Percentiles rank a stretch among this genome's conserved stretches.
Evolutionary conservation across 1,284 basidiomycete species (phyloP).

Genomic region (Grifola frondosa): DNA sequence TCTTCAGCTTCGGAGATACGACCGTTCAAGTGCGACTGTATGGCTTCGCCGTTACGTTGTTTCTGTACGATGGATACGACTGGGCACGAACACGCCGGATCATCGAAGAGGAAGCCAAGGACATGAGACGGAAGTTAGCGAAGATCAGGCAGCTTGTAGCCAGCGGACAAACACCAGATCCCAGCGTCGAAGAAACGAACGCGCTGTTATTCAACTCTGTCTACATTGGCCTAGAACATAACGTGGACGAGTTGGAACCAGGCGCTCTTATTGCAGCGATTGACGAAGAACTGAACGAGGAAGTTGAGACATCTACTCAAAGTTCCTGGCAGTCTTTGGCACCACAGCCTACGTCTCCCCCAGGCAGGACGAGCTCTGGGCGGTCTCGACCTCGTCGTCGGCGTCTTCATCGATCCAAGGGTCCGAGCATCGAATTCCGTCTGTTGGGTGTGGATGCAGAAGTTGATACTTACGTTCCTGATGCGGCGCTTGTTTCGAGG

Average conservation of each 20-base stretch:
- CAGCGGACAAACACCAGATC: constrained; percentile 85
- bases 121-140: constrained; percentile 82
- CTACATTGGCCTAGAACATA: constrained; percentile 81
- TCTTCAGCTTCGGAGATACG: constrained; percentile 46
- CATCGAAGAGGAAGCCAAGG: constrained; percentile 87
- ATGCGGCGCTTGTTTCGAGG: constrained; percentile 61
- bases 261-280: constrained; percentile 84
- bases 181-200: constrained; percentile 75
- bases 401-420: constrained; percentile 74
- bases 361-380: constrained; percentile 38
- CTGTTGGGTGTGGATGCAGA: constrained; percentile 68
- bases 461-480: constrained; percentile 62
- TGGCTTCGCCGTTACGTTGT: constrained; percentile 62
- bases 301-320: constrained; percentile 66
- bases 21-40: constrained; percentile 55
- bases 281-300: constrained; percentile 83
- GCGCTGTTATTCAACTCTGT: constrained; percentile 90
- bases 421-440: constrained; percentile 83
- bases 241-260: constrained; percentile 72
- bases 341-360: constrained; percentile 40
- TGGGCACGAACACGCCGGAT: constrained; percentile 84
- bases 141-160: constrained; percentile 95
- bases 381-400: constrained; percentile 51
- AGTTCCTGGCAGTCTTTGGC: constrained; percentile 85
- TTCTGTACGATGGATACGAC: constrained; percentile 92